phyloP scores from a whole-genome alignment of 805 yeast species.

The Groenewaldozyma tartarivorans region DNA sequence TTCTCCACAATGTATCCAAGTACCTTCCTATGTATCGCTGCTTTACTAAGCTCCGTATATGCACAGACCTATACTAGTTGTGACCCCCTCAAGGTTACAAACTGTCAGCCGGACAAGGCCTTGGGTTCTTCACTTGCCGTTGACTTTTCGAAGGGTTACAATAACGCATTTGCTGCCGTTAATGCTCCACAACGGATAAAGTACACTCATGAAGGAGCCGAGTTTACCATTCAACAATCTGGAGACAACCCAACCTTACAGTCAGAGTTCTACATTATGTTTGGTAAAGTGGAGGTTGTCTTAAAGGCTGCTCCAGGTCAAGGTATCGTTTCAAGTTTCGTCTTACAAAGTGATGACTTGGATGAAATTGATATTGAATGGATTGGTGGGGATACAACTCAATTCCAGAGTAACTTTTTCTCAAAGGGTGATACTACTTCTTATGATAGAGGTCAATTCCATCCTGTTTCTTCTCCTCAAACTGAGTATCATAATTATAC shows the following conservation, averaged over 20 bases:
- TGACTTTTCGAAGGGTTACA: conserved; percentile 38
- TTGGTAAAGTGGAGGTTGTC: conserved; percentile 69
- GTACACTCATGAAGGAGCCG: conserved; percentile 48
- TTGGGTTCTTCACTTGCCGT: conserved; percentile 46
- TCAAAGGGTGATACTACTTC: conserved; percentile 71
- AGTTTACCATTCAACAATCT: conserved; percentile 48
- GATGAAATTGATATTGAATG: conserved; percentile 90
- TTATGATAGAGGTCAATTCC: conserved; percentile 73
- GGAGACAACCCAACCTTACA: conserved; percentile 70
- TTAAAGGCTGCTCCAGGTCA: conserved; percentile 65
- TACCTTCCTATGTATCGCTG: no score
- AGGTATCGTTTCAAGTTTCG: conserved; percentile 76
- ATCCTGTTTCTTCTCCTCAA: conserved; percentile 48
- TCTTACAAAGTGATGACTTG: conserved; percentile 70
- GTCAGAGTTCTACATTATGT: conserved; percentile 80
- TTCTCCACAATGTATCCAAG: no score
- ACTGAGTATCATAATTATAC: conserved; percentile 64
- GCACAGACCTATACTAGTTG: conserved; percentile 30
- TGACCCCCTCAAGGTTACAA: conserved; percentile 33
- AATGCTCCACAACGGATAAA: conserved; percentile 30
- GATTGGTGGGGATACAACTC: conserved; percentile 68
- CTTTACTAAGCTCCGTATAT: neutral
- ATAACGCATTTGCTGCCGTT: conserved; percentile 32
- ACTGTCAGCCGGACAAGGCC: conserved; percentile 48
- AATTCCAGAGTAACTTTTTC: conserved; percentile 66